phyloP scores from a whole-genome alignment of 768 basidiomycete species.

The Russula emetica region DNA sequence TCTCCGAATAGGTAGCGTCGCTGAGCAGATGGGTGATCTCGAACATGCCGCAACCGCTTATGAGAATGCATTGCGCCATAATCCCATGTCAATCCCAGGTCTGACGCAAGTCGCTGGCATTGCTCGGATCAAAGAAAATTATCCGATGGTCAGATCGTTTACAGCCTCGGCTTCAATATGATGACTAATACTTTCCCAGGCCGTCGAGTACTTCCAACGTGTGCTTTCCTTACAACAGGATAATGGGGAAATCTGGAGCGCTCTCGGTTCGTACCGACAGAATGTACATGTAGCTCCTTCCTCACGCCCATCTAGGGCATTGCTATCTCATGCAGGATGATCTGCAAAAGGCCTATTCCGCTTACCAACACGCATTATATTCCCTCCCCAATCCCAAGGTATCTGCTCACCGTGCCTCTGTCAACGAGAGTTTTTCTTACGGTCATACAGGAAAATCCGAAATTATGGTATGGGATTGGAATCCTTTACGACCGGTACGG shows the following conservation, averaged over 20 bases:
- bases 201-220: constrained; percentile 94
- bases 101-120: constrained; percentile 94
- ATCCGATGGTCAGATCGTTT: constrained; percentile 68
- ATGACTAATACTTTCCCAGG: constrained; percentile 46
- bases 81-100: constrained; percentile 83
- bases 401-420: constrained; percentile 26
- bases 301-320: constrained; percentile 54
- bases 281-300: constrained; percentile 23
- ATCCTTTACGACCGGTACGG: constrained; percentile 99
- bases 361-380: constrained; percentile 97
- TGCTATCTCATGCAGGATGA: constrained; percentile 99
- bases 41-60: constrained; percentile 91
- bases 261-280: constrained; percentile 59
- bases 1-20: constrained; percentile 71
- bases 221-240: constrained; percentile 87
- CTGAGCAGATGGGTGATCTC: constrained; percentile 92
- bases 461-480: constrained; percentile 99
- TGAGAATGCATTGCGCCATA: constrained; percentile 93
- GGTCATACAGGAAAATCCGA: constrained; percentile 75
- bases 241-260: constrained; percentile 98
- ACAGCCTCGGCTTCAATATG: constrained; percentile 21
- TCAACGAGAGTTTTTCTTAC: constrained; percentile 17
- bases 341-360: constrained; percentile 95
- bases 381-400: constrained; percentile 94
- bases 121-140: constrained; percentile 96